Base-by-base conservation (phyloP, 2,329 filamentous ascomycete genomes). In the Fusarium sp. region DNA sequence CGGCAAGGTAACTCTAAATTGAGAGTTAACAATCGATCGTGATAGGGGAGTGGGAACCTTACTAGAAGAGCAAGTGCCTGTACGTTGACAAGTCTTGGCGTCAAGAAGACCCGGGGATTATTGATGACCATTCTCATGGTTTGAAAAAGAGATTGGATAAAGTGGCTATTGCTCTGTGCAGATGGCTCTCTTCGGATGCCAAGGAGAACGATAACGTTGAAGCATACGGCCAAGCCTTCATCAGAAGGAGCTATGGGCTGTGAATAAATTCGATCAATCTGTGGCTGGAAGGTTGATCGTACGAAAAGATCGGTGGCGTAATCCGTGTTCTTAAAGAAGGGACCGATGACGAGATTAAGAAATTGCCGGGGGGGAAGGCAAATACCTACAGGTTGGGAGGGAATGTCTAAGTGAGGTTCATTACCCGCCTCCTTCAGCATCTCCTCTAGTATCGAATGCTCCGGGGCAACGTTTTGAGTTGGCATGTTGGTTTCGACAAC, bases 21-120 rank as follows among this genome's bases (percentile, higher is more conserved):
- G 11, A 2, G 3, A 34, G 21, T 71, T 10, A 68, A 34, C 18
- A 54, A 16, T 6, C 10, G n/a, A 20, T 18, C 18, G 9, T 0
- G 25, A 23, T 7, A 25, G 9, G 10, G 12, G 7, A 4, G 18
- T 14, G 30, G 25, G 7, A 2, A 3, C 12, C 63, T 49, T 68
- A 75, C 74, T 48, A 75, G 34, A 10, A 75, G 51, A n/a, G 74
- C 71, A 43, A 75, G 66, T 2, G 72, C 74, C 23, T 75, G 74
- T 1, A 75, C 72, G 20, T 75, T 75, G 20, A 74, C 57, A 14
- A 75, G 65, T 7, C 74, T 66, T 13, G 74, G 74, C 5, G 72
- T 64, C 20, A 75, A 30, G n/a, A 75, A 75, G 3, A 75, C 65
- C 2, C 74, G 51, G 4, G 74, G 71, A 6, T 75, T 75, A 37